Conservation (phyloP, 305 asterid species). For the Ruellia speciosa region DNA sequence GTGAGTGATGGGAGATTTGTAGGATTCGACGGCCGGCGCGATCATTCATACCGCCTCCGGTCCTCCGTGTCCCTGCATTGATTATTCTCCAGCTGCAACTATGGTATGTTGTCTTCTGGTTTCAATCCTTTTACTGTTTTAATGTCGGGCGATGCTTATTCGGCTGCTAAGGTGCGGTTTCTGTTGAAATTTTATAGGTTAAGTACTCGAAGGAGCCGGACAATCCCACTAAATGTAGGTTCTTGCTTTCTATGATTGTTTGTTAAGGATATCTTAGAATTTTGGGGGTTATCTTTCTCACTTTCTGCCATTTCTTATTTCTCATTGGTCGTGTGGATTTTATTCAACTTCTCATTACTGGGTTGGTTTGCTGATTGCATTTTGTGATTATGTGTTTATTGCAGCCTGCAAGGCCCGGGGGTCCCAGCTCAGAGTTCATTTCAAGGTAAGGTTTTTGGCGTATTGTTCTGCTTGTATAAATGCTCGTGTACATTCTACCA, state of each 20-base stretch:
- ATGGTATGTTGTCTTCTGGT: no score
- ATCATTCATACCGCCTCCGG: no score
- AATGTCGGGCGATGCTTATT: no score
- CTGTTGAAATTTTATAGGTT: conserved; percentile 29
- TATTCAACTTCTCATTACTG: not conserved
- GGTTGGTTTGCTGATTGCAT: not conserved
- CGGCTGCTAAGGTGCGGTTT: not conserved
- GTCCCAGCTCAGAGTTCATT: conserved; percentile 68
- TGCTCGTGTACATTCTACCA: not conserved
- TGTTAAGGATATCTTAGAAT: no score
- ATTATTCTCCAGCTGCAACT: no score
- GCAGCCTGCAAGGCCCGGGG: conserved; percentile 88
- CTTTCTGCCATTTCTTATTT: not conserved
- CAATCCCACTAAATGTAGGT: conserved; percentile 46
- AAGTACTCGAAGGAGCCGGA: conserved; percentile 29
- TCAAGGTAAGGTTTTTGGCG: conserved; percentile 38
- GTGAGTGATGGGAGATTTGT: no score
- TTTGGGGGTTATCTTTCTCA: no score
- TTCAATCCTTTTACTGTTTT: no score
- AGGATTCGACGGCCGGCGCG: no score
- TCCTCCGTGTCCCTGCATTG: no score
- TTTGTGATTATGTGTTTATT: conserved; percentile 4
- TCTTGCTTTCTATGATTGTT: not conserved
- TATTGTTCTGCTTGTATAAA: not conserved
- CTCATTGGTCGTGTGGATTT: not conserved